Evolutionary conservation across 2,329 filamentous ascomycete species (phyloP).

Genomic region (Colletotrichum tamarilloi): DNA sequence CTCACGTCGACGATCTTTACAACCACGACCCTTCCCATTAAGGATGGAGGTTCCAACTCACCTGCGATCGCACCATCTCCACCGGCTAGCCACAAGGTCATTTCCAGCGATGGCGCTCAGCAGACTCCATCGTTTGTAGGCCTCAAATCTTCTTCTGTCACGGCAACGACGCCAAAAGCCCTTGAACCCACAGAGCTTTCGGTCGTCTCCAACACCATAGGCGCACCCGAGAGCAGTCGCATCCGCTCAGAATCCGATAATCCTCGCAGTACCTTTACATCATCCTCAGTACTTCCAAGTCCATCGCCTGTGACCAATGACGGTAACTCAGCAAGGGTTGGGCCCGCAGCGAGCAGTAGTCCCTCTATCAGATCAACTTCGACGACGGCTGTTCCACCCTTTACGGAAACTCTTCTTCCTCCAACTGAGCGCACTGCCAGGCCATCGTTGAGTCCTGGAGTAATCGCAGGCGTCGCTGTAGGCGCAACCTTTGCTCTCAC

Average conservation of each 20-base stretch:
- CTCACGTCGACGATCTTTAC: constrained; percentile 30
- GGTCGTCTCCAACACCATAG: background rate
- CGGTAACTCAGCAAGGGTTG: background rate
- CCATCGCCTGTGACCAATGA: background rate
- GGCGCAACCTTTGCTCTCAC: constrained; percentile 37
- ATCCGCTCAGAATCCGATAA: background rate
- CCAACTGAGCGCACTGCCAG: constrained; percentile 3
- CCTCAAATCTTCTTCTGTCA: background rate
- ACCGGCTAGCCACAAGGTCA: background rate
- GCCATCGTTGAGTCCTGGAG: constrained; percentile 38
- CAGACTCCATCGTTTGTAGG: no score
- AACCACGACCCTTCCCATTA: constrained; percentile 9
- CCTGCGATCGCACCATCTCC: background rate
- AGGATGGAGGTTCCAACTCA: background rate
- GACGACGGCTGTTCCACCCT: constrained; percentile 5
- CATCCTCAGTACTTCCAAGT: background rate
- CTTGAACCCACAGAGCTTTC: background rate
- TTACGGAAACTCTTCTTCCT: constrained; percentile 7
- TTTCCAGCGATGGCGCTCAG: background rate
- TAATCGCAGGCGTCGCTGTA: constrained; percentile 43
- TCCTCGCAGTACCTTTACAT: background rate
- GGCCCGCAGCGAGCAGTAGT: background rate
- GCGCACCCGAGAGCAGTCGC: background rate
- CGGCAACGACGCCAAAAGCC: background rate
- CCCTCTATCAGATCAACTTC: background rate